Conservation (phyloP, 164 flowering plant species). For the Pachysandra terminalis region DNA sequence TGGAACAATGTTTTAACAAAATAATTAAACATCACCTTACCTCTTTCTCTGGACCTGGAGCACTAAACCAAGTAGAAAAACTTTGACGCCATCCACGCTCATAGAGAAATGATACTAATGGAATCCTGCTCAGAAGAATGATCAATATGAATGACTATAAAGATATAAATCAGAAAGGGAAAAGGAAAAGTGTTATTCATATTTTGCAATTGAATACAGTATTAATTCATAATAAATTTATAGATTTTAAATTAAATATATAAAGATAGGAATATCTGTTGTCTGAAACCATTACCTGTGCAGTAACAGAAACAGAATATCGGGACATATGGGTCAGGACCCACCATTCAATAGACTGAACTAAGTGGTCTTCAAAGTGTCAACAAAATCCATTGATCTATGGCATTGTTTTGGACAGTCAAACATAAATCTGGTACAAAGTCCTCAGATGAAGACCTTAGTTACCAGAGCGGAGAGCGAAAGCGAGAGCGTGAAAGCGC, state of each 20-base stretch:
- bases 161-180: neutral
- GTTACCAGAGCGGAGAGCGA: no score
- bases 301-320: no score
- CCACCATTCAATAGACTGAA: neutral
- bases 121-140: constrained; percentile 39
- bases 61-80: constrained; percentile 61
- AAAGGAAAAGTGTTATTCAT: neutral
- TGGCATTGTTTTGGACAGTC: neutral
- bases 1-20: neutral
- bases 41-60: constrained; percentile 90
- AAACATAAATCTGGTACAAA: no score
- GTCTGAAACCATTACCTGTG: neutral
- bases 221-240: no score
- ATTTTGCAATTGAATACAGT: no score
- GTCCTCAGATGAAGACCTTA: no score
- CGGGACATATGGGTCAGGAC: neutral
- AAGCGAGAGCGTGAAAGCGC: no score
- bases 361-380: neutral
- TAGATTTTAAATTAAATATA: no score
- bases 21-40: constrained; percentile 23
- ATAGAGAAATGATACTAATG: constrained; percentile 71
- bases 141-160: neutral
- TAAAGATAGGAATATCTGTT: neutral
- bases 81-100: constrained; percentile 97
- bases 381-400: neutral